These are phyloP conservation scores for Boletus insuetus DNA, from an alignment of 768 basidiomycete genomes.

Conservation along the genomic window DNA sequence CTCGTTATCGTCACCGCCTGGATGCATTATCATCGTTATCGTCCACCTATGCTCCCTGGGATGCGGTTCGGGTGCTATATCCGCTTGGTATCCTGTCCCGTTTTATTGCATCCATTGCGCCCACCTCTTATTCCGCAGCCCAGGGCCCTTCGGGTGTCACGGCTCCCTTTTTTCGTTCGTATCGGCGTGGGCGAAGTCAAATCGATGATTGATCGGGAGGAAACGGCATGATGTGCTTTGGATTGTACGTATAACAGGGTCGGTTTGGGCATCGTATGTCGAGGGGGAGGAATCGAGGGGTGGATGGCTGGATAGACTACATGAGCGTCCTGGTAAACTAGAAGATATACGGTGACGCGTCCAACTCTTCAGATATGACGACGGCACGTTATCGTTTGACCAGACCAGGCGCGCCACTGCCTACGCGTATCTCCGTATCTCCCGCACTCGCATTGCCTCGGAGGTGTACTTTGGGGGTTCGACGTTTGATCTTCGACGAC, in stretches of 20 bases:
- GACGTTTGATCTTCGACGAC: no score
- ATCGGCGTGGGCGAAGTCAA: not conserved
- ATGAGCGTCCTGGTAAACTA: not conserved
- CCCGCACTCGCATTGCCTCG: no score
- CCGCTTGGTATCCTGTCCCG: not conserved
- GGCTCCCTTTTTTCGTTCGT: not conserved
- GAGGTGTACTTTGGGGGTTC: no score
- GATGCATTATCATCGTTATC: conserved; percentile 3
- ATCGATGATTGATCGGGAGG: conserved; percentile 8
- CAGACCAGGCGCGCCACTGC: no score
- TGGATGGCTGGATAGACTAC: not conserved
- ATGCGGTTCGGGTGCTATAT: conserved; percentile 5
- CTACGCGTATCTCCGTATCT: no score
- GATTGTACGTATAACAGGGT: conserved; percentile 1
- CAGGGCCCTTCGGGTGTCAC: not conserved
- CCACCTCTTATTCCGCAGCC: not conserved
- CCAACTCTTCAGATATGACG: not conserved
- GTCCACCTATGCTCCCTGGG: not conserved
- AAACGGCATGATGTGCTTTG: conserved; percentile 5
- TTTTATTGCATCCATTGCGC: not conserved
- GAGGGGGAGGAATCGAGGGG: not conserved
- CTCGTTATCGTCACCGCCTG: conserved; percentile 3
- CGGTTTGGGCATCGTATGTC: not conserved
- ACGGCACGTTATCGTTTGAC: not conserved
- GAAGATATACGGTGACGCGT: not conserved